These are phyloP conservation scores for Brasilioporus rufonigricans DNA, from an alignment of 768 basidiomycete genomes.

Conservation along the genomic window DNA sequence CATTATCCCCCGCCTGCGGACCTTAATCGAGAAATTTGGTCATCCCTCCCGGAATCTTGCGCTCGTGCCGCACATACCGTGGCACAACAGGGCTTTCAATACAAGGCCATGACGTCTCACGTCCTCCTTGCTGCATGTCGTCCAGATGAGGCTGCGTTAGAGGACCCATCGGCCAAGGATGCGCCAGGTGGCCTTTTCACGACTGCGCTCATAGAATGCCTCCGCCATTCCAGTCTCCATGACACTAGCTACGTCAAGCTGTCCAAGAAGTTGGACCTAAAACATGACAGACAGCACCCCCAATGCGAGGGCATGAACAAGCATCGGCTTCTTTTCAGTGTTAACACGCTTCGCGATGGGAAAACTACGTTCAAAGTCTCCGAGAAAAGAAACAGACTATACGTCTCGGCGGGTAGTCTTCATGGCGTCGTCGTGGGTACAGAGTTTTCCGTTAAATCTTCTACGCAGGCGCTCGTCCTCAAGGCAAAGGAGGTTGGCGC, in stretches of 20 bases:
- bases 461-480: constrained; percentile 3
- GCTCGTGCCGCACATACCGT: constrained; percentile 8
- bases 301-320: constrained; percentile 20
- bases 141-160: constrained; percentile 11
- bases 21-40: constrained; percentile 10
- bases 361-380: constrained; percentile 17
- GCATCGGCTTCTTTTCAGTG: constrained; percentile 18
- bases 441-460: constrained; percentile 8
- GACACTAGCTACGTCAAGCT: constrained; percentile 16
- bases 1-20: constrained; percentile 13
- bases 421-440: constrained; percentile 16
- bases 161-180: constrained; percentile 6
- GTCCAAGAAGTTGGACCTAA: constrained; percentile 12
- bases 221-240: constrained; percentile 6
- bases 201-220: constrained; percentile 13
- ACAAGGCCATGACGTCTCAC: constrained; percentile 20
- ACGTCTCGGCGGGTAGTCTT: constrained; percentile 18
- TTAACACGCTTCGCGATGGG: constrained; percentile 12
- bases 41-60: background rate
- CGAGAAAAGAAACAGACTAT: background rate
- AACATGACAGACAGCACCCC: constrained; percentile 7
- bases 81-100: constrained; percentile 10
- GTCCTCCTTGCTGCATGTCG: constrained; percentile 23
- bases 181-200: constrained; percentile 19
- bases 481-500: constrained; percentile 12